Base-by-base conservation (phyloP, 257 asterid genomes). In the Fraxinus pennsylvanica region DNA sequence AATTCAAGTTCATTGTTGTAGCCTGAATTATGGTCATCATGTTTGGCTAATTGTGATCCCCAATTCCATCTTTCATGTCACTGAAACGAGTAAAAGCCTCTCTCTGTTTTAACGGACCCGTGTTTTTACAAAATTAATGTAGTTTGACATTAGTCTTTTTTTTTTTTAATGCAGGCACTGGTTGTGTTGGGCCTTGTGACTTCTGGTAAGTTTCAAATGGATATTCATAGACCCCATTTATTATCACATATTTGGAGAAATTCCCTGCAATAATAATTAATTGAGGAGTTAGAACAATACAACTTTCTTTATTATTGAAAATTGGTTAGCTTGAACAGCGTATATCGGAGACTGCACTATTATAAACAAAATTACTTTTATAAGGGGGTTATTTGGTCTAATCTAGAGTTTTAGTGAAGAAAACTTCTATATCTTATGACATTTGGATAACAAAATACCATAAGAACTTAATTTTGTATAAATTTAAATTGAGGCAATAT, bases 181-280 rank as follows among this genome's bases (percentile, higher is more conserved):
- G 76, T 96, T 76, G 78, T 83, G 14, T 65, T 85, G 82, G 97
- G 99, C 82, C 88, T 96, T 36, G 80, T 84, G 73, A 85, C 90
- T 69, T 96, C 99, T 78, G 98, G 99, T 93, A 89, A 84, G 97
- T 87, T 75, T 79, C 75, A 13, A 75, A 27, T 71, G 38, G 36
- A 69, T 74, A 10, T 32, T 76, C 68, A 54, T 67, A 21, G 41
- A 63, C n/a, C 67, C 14, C 47, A 65, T 43, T 70, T 3, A 25
- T 80, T 61, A 61, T 43, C 65, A 50, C 68, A 70, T 68, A 43
- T 10, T 43, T 13, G 21, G n/a, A 15, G 30, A 50, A 47, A 32
- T 65, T 41, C 76, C 36, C 47, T 47, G 30, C 52, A 19, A 61
- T 57, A 19, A 32, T 50, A 47, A 71, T 39, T 74, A 50, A 78